Evolutionary conservation across 192 early-diverging fungal species (phyloP).

Genomic region (Coemansia erecta): DNA sequence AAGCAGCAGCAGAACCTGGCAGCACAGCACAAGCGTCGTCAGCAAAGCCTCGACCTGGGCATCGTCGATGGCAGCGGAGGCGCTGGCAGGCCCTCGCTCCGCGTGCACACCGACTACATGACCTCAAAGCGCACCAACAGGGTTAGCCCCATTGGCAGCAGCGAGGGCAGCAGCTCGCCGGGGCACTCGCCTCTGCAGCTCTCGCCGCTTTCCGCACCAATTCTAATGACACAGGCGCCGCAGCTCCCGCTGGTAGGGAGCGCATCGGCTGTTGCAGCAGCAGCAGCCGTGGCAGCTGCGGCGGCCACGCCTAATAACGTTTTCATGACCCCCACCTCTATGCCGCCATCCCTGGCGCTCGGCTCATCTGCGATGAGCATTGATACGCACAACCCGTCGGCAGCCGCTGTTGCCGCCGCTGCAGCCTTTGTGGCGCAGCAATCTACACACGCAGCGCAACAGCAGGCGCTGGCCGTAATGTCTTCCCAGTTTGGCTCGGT

Average conservation of each 20-base stretch:
- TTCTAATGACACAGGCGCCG: conserved; percentile 23
- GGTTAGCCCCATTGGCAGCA: background rate
- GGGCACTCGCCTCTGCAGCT: conserved; percentile 25
- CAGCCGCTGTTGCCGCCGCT: conserved; percentile 16
- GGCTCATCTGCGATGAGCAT: conserved; percentile 9
- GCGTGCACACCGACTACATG: conserved; percentile 26
- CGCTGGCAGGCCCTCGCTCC: conserved; percentile 30
- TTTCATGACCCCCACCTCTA: conserved; percentile 3
- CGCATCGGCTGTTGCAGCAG: conserved; percentile 5
- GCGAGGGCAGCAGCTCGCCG: conserved; percentile 13
- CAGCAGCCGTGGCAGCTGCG: background rate
- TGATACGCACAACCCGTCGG: conserved; percentile 17
- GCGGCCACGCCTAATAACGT: conserved; percentile 7
- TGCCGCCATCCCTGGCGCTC: conserved; percentile 2
- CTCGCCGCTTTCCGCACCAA: conserved; percentile 45
- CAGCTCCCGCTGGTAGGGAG: conserved; percentile 25
- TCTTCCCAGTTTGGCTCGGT: conserved; percentile 16
- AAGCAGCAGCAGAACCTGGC: conserved; percentile 10
- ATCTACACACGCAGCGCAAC: conserved; percentile 13
- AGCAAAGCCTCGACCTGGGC: conserved; percentile 45
- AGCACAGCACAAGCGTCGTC: conserved; percentile 30
- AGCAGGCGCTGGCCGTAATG: conserved; percentile 16
- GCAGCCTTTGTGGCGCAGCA: conserved; percentile 37
- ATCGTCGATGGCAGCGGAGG: conserved; percentile 3
- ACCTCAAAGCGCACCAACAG: background rate